phyloP scores from a whole-genome alignment of 768 basidiomycete species.

The Collybia sordida region DNA sequence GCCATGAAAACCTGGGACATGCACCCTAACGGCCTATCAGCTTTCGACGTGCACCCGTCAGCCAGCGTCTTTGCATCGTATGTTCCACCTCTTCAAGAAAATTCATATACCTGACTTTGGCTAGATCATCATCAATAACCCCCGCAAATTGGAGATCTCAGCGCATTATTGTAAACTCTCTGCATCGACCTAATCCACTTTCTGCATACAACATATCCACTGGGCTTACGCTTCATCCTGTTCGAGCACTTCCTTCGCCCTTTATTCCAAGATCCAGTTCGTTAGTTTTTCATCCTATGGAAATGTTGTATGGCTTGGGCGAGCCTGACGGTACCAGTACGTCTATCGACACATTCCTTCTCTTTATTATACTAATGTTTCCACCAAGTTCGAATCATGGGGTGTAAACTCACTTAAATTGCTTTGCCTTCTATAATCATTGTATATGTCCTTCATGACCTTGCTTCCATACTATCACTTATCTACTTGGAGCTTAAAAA shows the following conservation, averaged over 20 bases:
- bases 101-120: not conserved
- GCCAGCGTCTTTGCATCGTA: slow-evolving; percentile 86
- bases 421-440: slow-evolving; percentile 11
- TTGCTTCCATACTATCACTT: slow-evolving; percentile 12
- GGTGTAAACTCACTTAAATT: slow-evolving; percentile 45
- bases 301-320: slow-evolving; percentile 81
- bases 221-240: slow-evolving; percentile 53
- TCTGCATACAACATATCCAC: slow-evolving; percentile 52
- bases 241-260: slow-evolving; percentile 53
- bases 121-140: slow-evolving; percentile 60
- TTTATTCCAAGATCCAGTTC: slow-evolving; percentile 65
- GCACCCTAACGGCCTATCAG: slow-evolving; percentile 71
- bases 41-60: slow-evolving; percentile 84
- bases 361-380: slow-evolving; percentile 4
- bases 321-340: slow-evolving; percentile 67
- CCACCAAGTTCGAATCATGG: slow-evolving; percentile 50
- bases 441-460: slow-evolving; percentile 15
- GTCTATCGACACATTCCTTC: slow-evolving; percentile 10
- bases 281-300: slow-evolving; percentile 79
- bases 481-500: too few relatives aligned
- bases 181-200: slow-evolving; percentile 38
- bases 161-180: slow-evolving; percentile 57
- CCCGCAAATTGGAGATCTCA: slow-evolving; percentile 67
- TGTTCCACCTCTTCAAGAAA: slow-evolving; percentile 26
- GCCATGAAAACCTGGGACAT: slow-evolving; percentile 64